A percentile compares a stretch with the other conserved stretches of the same genome.
These are phyloP conservation scores for Porphyrellus sp. DNA, from an alignment of 1,284 basidiomycete species.

Conservation along the genomic window DNA sequence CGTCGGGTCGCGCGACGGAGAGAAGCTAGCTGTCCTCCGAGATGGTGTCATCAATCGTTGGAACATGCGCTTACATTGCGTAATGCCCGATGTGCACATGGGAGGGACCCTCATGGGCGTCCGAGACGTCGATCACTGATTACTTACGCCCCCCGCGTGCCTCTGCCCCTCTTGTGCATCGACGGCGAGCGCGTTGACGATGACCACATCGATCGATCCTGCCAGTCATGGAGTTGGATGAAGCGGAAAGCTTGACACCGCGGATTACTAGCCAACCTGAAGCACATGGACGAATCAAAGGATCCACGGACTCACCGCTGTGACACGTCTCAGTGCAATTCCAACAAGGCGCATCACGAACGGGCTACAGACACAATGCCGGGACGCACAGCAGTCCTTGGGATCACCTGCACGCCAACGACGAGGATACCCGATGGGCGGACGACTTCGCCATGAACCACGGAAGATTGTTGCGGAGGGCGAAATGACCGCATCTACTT, in stretches of 20 bases:
- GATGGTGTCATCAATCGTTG: not conserved
- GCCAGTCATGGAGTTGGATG: not conserved
- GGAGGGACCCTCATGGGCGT: not conserved
- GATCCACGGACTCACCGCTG: not conserved
- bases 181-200: constrained; percentile 2
- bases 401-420: not conserved
- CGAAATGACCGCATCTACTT: not conserved
- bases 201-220: not conserved
- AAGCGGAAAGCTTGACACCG: not conserved
- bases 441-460: constrained; percentile 1
- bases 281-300: not conserved
- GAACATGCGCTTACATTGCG: not conserved
- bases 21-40: not conserved
- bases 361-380: not conserved
- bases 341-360: not conserved
- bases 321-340: constrained; percentile 1
- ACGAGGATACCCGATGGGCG: not conserved
- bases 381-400: not conserved
- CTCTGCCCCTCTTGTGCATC: not conserved
- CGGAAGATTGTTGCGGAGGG: not conserved
- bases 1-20: not conserved
- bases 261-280: not conserved
- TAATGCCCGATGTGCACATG: not conserved
- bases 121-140: constrained; percentile 6
- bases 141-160: not conserved